Conservation (phyloP, 2,329 filamentous ascomycete species). For the Talaromyces albobiverticillius region DNA sequence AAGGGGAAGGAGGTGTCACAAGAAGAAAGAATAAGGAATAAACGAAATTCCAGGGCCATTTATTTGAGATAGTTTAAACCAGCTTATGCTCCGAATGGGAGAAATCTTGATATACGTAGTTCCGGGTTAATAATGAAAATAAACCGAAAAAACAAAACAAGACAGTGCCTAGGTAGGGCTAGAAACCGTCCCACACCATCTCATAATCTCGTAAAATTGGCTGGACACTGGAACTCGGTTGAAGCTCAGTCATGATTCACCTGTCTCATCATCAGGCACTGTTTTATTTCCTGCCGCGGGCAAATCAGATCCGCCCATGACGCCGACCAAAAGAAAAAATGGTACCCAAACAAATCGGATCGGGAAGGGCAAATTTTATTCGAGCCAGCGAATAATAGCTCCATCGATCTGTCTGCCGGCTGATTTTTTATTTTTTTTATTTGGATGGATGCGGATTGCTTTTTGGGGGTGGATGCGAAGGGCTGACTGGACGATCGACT, state of each 20-base stretch:
- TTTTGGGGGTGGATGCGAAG: too few species aligned
- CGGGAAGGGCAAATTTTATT: not conserved
- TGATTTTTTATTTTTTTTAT: too few species aligned
- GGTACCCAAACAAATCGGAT: not conserved
- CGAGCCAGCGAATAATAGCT: not conserved
- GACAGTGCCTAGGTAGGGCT: not conserved
- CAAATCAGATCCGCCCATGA: not conserved
- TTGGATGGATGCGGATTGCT: not conserved
- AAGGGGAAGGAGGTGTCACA: not conserved
- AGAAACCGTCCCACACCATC: too few species aligned
- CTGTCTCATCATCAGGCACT: not conserved
- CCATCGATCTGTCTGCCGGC: not conserved
- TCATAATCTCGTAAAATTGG: too few species aligned
- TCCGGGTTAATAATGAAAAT: slow-evolving; percentile 1
- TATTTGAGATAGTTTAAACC: too few species aligned
- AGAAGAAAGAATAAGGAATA: not conserved
- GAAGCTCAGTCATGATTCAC: not conserved
- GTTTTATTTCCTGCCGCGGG: not conserved
- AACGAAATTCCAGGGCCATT: not conserved
- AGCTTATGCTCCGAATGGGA: not conserved
- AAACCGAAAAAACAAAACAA: not conserved
- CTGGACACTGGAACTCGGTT: too few species aligned
- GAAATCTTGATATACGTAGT: not conserved
- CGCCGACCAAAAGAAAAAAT: not conserved
- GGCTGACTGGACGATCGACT: slow-evolving; percentile 7